phyloP scores from a whole-genome alignment of 2,329 filamentous ascomycete species.

The Diaporthe capsici region DNA sequence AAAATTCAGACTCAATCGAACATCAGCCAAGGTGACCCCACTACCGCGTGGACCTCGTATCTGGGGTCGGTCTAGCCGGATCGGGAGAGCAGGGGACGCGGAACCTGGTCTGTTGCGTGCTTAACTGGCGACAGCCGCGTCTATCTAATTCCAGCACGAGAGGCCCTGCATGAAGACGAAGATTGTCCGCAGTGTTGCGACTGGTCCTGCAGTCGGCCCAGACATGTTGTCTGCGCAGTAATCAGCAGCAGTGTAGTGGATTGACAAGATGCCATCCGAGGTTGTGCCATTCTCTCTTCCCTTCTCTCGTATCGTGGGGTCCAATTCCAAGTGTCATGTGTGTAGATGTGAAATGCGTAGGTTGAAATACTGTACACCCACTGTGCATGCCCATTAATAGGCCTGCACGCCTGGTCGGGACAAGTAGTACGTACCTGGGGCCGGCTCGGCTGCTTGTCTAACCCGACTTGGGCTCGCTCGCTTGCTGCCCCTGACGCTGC shows the following conservation, averaged over 20 bases:
- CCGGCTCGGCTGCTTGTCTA: conserved; percentile 7
- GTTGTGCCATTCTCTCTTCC: neutral
- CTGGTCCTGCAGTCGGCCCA: neutral
- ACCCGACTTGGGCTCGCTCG: conserved; percentile 36
- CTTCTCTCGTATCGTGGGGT: neutral
- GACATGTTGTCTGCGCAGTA: neutral
- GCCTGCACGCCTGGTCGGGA: neutral
- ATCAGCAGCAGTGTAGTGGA: neutral
- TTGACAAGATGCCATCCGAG: neutral
- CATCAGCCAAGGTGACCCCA: neutral
- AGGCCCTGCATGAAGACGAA: conserved; percentile 4
- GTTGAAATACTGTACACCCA: no score
- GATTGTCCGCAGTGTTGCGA: neutral
- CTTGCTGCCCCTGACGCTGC: conserved; percentile 32
- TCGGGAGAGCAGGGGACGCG: neutral
- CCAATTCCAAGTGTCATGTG: neutral
- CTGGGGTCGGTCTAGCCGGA: conserved; percentile 28
- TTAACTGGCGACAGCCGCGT: conserved; percentile 28
- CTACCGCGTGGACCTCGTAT: conserved; percentile 38
- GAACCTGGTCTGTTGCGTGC: neutral
- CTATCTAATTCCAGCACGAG: conserved; percentile 12
- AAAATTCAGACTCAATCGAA: conserved; percentile 24
- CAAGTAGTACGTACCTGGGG: neutral
- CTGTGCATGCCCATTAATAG: neutral
- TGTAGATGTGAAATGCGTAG: neutral